Evolutionary conservation across 192 early-diverging fungal species (phyloP).

Genomic region (Backusella luteola): DNA sequence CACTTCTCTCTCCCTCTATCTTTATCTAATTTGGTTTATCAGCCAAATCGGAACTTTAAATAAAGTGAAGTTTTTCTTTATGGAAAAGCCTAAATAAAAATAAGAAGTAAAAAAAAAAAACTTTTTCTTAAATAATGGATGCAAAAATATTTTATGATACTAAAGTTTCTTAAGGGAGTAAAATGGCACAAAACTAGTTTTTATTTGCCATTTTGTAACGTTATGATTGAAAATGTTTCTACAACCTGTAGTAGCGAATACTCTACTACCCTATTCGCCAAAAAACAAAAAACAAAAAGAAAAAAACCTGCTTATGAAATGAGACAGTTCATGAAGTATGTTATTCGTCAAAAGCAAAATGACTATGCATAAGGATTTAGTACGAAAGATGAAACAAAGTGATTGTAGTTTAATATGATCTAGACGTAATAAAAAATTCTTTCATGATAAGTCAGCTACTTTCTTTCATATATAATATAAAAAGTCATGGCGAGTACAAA

Average conservation of each 20-base stretch:
- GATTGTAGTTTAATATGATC: neutral
- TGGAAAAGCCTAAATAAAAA: neutral
- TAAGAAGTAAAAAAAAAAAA: neutral
- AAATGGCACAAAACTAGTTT: neutral
- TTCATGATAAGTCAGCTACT: neutral
- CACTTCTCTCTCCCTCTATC: neutral
- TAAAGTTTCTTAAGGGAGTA: neutral
- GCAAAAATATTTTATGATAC: neutral
- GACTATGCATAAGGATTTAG: neutral
- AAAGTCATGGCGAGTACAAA: neutral
- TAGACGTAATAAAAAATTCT: neutral
- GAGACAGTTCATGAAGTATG: neutral
- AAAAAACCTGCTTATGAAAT: neutral
- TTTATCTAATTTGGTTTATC: neutral
- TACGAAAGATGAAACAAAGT: neutral
- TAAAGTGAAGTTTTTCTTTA: neutral
- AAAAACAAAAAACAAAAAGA: neutral
- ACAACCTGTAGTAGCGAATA: neutral
- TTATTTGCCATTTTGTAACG: neutral
- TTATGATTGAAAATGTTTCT: constrained; percentile 7
- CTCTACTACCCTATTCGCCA: neutral
- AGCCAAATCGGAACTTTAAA: neutral
- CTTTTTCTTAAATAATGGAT: neutral
- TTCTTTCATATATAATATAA: neutral
- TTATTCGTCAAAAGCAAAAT: neutral